Evolutionary conservation across 1,139 yeast genomes (phyloP).

Genomic region (Scheffersomyces titani): DNA sequence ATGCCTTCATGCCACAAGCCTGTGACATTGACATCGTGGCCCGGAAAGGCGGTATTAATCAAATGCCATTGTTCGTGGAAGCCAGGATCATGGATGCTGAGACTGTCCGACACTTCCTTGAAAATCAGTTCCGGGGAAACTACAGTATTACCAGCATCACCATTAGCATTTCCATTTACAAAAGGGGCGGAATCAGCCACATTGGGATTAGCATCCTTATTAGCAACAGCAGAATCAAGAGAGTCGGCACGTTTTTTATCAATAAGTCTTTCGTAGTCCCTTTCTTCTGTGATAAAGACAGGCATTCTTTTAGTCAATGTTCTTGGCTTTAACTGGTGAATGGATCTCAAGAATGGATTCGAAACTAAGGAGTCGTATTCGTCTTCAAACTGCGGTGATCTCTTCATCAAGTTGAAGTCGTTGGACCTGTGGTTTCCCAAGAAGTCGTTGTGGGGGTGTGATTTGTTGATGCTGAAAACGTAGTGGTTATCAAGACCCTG

Average conservation of each 20-base stretch:
- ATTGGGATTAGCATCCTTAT: background rate
- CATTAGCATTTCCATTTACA: too few species aligned
- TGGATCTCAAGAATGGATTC: conserved; percentile 36
- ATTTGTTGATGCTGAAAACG: conserved; percentile 57
- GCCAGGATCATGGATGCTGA: conserved; percentile 76
- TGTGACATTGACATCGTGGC: conserved; percentile 83
- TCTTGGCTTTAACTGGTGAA: conserved; percentile 54
- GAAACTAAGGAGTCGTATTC: conserved; percentile 29
- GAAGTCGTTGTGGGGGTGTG: conserved; percentile 31
- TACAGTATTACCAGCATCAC: conserved; percentile 17
- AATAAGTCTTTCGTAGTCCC: background rate
- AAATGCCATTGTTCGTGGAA: conserved; percentile 91
- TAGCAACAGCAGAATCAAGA: background rate
- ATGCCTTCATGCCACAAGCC: conserved; percentile 83
- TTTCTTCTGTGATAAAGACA: conserved; percentile 24
- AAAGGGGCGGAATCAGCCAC: conserved; percentile 31
- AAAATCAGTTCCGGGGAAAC: conserved; percentile 51
- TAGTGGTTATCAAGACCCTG: conserved; percentile 60
- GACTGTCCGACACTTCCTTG: conserved; percentile 49
- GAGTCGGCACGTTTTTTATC: conserved; percentile 6
- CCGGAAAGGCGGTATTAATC: conserved; percentile 67
- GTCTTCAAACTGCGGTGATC: conserved; percentile 26
- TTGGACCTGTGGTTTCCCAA: conserved; percentile 42
- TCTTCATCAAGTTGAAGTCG: conserved; percentile 24
- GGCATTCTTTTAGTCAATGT: conserved; percentile 49